Percentiles rank a stretch among this genome's conserved stretches.
Conservation (phyloP, 1,139 yeast genomes). For the Yamadazyma dushanensis region DNA sequence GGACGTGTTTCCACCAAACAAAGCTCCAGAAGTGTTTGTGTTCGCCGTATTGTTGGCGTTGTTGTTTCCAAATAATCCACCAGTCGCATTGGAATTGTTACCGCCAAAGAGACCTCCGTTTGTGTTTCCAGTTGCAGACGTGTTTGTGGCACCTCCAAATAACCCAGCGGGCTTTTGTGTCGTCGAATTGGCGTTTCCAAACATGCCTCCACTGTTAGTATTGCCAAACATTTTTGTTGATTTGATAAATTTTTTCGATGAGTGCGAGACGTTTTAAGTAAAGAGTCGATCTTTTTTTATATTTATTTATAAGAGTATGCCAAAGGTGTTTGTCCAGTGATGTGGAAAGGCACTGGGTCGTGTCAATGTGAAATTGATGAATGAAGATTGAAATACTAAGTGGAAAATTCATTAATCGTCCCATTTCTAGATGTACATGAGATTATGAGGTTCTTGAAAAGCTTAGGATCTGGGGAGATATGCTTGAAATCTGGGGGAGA, state of each 20-base stretch:
- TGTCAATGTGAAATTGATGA: no score
- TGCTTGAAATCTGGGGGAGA: no score
- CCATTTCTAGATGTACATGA: no score
- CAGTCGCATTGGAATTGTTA: conserved; percentile 3
- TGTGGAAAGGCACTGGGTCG: no score
- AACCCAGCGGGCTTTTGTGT: conserved; percentile 9
- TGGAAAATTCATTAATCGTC: no score
- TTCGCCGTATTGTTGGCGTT: conserved; percentile 5
- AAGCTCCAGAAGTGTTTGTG: conserved; percentile 7
- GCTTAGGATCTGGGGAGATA: no score
- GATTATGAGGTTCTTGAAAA: no score
- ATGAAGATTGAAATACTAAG: no score
- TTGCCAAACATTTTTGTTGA: conserved; percentile 5
- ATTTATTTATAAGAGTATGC: background rate
- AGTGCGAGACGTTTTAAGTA: background rate
- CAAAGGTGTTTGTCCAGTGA: no score
- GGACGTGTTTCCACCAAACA: conserved; percentile 8
- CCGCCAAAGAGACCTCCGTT: background rate
- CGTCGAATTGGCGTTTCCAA: conserved; percentile 6
- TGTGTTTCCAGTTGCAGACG: conserved; percentile 5
- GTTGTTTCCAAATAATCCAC: conserved; percentile 11
- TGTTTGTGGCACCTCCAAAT: conserved; percentile 17
- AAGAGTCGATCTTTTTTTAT: background rate
- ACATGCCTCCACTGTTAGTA: conserved; percentile 2
- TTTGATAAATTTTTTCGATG: conserved; percentile 3